Evolutionary conservation across 768 basidiomycete genomes (phyloP), one percentile per base, ranked within the genome.

Genomic region (Macrolepiota albuminosa): DNA sequence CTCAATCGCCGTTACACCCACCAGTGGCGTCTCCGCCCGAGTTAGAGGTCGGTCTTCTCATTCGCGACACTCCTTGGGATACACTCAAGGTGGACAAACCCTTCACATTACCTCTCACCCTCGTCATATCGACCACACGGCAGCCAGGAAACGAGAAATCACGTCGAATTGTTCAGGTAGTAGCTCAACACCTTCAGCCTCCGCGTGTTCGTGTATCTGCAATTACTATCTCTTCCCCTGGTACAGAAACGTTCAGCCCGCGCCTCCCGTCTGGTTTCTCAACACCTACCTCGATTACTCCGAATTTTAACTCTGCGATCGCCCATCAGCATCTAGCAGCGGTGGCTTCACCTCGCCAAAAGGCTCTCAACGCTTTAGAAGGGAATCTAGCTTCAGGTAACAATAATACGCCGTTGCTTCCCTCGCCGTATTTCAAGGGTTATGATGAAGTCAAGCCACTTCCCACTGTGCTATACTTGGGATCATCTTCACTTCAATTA

Each of bases 181-280:
- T 79, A 18, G 77, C 91, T 7, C 91, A 93, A 65, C 88, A 89
- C 64, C 71, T 89, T 14, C 78, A 80, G 47, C 78, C 80, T 21
- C 75, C 76, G 16, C 76, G 70, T 10, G 61, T 63, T 24, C 55
- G 64, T 11, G 47, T 66, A 18, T 31, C 65, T 14, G 58, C 65
- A 6, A 61, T 26, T 13, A 14, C 70, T 47, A 57, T 70, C 5
- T 57, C 72, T 24, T 57, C 66, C 36, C 61, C 61, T 18, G 48
- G 58, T 29, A 54, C 61, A 37, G 73, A 72, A 48, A 59, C 69
- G 14, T 69, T 69, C 48, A 75, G 69, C 48, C 74, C 76, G 10
- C 71, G 68, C 11, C 40, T 70, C 1, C 74, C 78, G 1, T 83
- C 84, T 18, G 84, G 83, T 1, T 78, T 82, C 63, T 81, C 83